Percentiles rank a stretch among this genome's conserved stretches.
These are phyloP conservation scores for Acorus gramineus DNA, from an alignment of 106 monocot genomes.

Conservation along the genomic window DNA sequence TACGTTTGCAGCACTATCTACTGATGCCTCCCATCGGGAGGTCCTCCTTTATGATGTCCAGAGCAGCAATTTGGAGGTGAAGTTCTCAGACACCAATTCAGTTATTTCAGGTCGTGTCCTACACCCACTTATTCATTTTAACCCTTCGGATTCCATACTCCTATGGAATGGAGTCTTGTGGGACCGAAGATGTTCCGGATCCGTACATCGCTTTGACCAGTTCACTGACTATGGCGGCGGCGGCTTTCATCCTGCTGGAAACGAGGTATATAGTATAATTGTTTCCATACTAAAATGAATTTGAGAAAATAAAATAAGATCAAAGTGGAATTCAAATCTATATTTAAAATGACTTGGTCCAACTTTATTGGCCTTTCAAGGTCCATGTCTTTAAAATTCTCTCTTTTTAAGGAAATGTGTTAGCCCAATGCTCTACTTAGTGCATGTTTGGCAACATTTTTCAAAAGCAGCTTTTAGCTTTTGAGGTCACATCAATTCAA, in stretches of 20 bases:
- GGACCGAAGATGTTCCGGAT: constrained; percentile 57
- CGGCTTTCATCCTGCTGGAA: constrained; percentile 96
- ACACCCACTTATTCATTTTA: constrained; percentile 83
- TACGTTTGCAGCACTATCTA: constrained; percentile 64
- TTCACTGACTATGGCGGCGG: constrained; percentile 97
- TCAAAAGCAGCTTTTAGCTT: no score
- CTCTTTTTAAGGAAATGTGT: no score
- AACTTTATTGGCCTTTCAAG: no score
- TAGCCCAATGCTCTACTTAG: no score
- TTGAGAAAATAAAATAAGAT: no score
- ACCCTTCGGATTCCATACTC: constrained; percentile 65
- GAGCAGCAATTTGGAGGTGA: constrained; percentile 43
- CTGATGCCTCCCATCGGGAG: constrained; percentile 50
- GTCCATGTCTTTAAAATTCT: no score
- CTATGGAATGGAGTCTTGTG: constrained; percentile 94
- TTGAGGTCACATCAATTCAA: no score
- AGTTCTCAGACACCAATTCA: constrained; percentile 36
- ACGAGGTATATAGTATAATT: constrained; percentile 50
- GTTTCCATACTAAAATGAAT: no score
- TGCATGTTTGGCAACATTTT: no score
- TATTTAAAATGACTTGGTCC: no score
- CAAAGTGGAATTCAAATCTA: no score
- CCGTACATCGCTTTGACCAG: constrained; percentile 86
- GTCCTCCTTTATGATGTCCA: constrained; percentile 90
- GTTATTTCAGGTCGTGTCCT: constrained; percentile 21